Evolutionary conservation across 441 rosid genomes (phyloP).

Genomic region (Daphne laureola): DNA sequence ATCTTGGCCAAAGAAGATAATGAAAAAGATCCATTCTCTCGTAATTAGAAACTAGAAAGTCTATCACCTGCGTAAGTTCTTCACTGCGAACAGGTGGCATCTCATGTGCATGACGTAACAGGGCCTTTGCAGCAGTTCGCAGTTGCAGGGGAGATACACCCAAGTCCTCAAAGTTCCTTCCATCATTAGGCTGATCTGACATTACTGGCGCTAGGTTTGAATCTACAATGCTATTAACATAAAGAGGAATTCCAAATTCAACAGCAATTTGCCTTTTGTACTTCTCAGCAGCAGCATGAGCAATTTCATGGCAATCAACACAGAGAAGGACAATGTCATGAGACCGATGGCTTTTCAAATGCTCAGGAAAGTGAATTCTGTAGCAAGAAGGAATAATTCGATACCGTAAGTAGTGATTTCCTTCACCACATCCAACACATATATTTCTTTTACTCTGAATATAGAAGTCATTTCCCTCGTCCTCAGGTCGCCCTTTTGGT

Average conservation of each 20-base stretch:
- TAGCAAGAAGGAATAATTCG: conserved; percentile 94
- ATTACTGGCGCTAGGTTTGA: conserved; percentile 33
- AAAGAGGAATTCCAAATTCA: conserved; percentile 85
- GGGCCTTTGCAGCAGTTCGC: conserved; percentile 93
- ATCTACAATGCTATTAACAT: conserved; percentile 67
- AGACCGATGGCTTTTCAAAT: conserved; percentile 94
- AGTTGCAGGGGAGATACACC: conserved; percentile 90
- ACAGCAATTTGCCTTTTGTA: conserved; percentile 62
- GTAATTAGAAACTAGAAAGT: too few species aligned
- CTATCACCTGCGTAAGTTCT: conserved; percentile 60
- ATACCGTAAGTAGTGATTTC: conserved; percentile 84
- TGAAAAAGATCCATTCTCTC: too few species aligned
- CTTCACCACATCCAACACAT: conserved; percentile 94
- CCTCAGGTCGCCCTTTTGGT: conserved; percentile 97
- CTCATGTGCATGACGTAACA: conserved; percentile 70
- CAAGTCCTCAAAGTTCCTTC: conserved; percentile 31
- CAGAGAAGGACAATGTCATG: conserved; percentile 97
- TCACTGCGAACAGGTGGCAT: conserved; percentile 76
- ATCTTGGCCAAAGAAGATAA: too few species aligned
- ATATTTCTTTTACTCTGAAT: conserved; percentile 91
- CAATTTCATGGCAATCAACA: conserved; percentile 93
- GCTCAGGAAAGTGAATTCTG: conserved; percentile 96
- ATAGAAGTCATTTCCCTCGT: conserved; percentile 91
- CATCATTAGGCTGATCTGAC: conserved; percentile 31
- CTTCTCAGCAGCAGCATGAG: conserved; percentile 96